Base-by-base conservation (phyloP, 768 basidiomycete species). In the Trametes maxima region DNA sequence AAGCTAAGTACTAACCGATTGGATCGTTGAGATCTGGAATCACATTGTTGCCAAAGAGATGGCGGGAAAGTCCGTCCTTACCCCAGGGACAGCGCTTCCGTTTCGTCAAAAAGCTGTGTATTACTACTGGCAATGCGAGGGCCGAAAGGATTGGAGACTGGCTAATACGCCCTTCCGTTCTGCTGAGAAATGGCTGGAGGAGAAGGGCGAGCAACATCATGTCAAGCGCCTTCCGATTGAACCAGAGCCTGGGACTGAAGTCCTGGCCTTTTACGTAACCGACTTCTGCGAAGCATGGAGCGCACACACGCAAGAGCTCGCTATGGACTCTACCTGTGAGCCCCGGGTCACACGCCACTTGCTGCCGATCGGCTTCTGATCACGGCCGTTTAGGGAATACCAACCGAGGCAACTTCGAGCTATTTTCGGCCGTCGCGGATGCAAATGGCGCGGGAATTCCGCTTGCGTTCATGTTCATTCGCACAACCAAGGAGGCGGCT, bases 361-460 rank as follows among this genome's bases (percentile, higher is more conserved):
- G 13, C 13, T 22, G 24, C 13, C 13, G 21, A 22, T 24, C 7
- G 28, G 3, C 3, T 24, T 46, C 19, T 19, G 5, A 45, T 16
- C 5, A 21, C 44, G 2, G n/a, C 44, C 14, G 13, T 33, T 46
- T 46, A 76, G 76, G 71, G 68, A 70, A 74, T 4, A 76, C 74
- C 0, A 78, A 77, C 64, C 67, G 67, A 0, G 64, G 66, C 1
- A 65, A 70, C 8, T 76, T 63, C 53, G 75, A 78, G 56, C 47
- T 75, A 0, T 78, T 70, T 62, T 69, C 72, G 0, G 52, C 75
- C 5, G 63, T 78, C 5, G 73, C 75, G 0, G 74, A 77, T 44
- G 65, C 73, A 0, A 65, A 70, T 44, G 74, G 74, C 4, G 73
- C 72, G 2, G 75, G 72, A 0, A 67, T 73, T 24, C 75, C 77